Evolutionary conservation across 106 monocot genomes (phyloP).

Genomic region (Acorus calamus): DNA sequence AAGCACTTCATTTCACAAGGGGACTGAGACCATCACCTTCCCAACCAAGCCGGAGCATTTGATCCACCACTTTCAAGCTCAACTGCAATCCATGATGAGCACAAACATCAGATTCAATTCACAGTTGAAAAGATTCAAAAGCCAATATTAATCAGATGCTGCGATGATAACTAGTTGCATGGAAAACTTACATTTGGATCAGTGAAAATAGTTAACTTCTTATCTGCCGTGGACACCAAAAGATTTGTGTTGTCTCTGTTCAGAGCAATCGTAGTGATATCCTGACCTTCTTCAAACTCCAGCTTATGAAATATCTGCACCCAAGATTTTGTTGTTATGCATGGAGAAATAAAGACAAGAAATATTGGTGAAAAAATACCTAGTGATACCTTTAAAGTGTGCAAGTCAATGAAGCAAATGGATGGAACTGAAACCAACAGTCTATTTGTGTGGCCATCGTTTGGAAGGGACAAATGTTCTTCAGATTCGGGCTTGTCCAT

Average conservation of each 20-base stretch:
- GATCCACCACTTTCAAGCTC: conserved; percentile 97
- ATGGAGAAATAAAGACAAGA: too few relatives aligned
- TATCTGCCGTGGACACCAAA: conserved; percentile 82
- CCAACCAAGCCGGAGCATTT: conserved; percentile 95
- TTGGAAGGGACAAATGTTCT: neutral
- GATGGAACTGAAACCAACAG: conserved; percentile 60
- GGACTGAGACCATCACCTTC: conserved; percentile 79
- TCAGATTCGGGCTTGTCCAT: neutral
- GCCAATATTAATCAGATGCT: too few relatives aligned
- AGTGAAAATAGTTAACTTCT: conserved; percentile 75
- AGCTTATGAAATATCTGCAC: conserved; percentile 71
- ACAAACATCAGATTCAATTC: neutral
- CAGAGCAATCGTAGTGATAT: conserved; percentile 64
- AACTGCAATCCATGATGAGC: conserved; percentile 36
- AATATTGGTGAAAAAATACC: too few relatives aligned
- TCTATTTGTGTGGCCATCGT: conserved; percentile 12
- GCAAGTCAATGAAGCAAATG: conserved; percentile 67
- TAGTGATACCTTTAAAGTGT: conserved; percentile 8
- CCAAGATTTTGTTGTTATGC: neutral
- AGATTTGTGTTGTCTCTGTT: conserved; percentile 72
- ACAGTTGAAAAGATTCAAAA: too few relatives aligned
- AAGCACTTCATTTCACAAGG: conserved; percentile 29
- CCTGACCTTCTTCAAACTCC: conserved; percentile 52
- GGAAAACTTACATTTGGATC: conserved; percentile 64
- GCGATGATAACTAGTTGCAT: too few relatives aligned